Evolutionary conservation across 2,329 filamentous ascomycete genomes (phyloP).

Genomic region (Cladophialophora carrionii): DNA sequence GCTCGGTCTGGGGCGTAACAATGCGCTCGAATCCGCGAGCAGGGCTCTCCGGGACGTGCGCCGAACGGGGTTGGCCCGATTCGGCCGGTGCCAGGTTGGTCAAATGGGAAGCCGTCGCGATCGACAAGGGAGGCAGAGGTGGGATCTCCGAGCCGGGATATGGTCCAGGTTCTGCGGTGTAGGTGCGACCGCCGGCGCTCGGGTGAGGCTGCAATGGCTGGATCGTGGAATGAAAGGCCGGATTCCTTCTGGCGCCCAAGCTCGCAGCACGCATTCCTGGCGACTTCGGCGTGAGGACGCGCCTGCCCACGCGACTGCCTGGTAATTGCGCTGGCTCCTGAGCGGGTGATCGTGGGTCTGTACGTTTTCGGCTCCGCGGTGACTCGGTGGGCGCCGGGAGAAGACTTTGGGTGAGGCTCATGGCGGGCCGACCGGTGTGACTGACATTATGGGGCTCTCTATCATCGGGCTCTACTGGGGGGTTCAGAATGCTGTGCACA

Average conservation of each 20-base stretch:
- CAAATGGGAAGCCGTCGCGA: slow-evolving; percentile 25
- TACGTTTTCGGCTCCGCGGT: slow-evolving; percentile 36
- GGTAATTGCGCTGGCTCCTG: slow-evolving; percentile 22
- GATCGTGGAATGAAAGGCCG: slow-evolving; percentile 52
- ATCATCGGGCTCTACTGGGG: slow-evolving; percentile 41
- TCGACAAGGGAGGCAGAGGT: slow-evolving; percentile 53
- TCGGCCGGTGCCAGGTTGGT: slow-evolving; percentile 16
- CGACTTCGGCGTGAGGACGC: slow-evolving; percentile 63
- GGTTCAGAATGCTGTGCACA: slow-evolving; percentile 54
- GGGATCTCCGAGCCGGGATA: slow-evolving; percentile 47
- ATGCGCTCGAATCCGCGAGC: slow-evolving; percentile 14
- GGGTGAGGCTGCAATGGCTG: slow-evolving; percentile 56
- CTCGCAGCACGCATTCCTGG: slow-evolving; percentile 58
- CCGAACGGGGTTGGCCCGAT: slow-evolving; percentile 24
- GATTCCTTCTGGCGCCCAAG: slow-evolving; percentile 49
- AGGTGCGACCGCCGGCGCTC: slow-evolving; percentile 48
- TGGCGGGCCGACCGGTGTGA: slow-evolving; percentile 13
- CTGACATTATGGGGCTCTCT: slow-evolving; percentile 17
- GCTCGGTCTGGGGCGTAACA: slow-evolving; percentile 21
- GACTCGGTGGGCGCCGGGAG: slow-evolving; percentile 40
- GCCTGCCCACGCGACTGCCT: slow-evolving; percentile 41
- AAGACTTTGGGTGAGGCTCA: slow-evolving; percentile 20
- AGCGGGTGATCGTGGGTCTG: slow-evolving; percentile 32
- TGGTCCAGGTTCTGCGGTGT: slow-evolving; percentile 49
- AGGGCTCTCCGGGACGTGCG: slow-evolving; percentile 24